A percentile compares a stretch with the other conserved stretches of the same genome.
Evolutionary conservation across 176 grass and related monocot species (phyloP).

Genomic region (Guadua angustifolia): DNA sequence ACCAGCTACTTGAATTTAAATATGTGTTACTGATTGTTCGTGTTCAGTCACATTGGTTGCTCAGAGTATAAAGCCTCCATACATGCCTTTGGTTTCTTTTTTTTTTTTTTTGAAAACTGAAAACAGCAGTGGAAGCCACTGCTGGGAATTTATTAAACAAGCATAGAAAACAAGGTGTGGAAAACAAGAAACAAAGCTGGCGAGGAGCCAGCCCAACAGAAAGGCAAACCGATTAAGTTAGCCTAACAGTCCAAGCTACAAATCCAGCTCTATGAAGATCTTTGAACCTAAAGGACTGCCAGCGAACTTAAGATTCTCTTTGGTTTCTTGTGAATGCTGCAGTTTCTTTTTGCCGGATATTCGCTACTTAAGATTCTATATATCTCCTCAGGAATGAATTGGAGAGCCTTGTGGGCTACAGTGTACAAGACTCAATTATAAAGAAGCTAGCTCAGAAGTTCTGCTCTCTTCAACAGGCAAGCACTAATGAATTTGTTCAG

Average conservation of each 20-base stretch:
- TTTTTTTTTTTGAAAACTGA: no score
- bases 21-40: neutral
- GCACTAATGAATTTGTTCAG: slow-evolving; percentile 37
- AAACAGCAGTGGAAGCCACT: no score
- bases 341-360: slow-evolving; percentile 25
- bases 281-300: no score
- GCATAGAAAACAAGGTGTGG: no score
- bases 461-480: slow-evolving; percentile 54
- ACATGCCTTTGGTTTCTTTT: neutral
- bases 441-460: slow-evolving; percentile 76
- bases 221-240: no score
- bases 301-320: no score
- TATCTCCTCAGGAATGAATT: slow-evolving; percentile 63
- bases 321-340: neutral
- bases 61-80: slow-evolving; percentile 4
- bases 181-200: no score
- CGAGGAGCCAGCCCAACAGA: no score
- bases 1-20: neutral
- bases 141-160: no score
- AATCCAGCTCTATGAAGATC: no score
- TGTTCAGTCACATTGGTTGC: neutral
- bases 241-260: no score
- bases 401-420: slow-evolving; percentile 74
- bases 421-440: slow-evolving; percentile 53
- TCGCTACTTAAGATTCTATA: slow-evolving; percentile 10